Percentiles rank a stretch among this genome's conserved stretches.
These are phyloP conservation scores for Neopestalotiopsis sp. DNA, from an alignment of 2,329 filamentous ascomycete species.

Conservation along the genomic window DNA sequence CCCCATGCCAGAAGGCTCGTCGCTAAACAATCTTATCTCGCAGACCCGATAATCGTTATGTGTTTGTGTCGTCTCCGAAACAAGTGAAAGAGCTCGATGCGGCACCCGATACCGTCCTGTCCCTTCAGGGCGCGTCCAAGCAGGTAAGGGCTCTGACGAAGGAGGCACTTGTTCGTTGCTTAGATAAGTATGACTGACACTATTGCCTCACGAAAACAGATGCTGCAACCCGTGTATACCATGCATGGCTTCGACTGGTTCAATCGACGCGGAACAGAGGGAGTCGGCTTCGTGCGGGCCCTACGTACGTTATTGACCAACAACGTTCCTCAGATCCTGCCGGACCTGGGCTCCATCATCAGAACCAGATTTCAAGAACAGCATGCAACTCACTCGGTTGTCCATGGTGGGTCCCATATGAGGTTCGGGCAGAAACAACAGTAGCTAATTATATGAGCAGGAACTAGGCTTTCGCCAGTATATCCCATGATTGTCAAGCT, in stretches of 20 bases:
- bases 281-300: conserved; percentile 7
- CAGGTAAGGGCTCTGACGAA: background rate
- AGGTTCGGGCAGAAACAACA: too few species aligned
- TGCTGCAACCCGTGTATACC: conserved; percentile 9
- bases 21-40: too few species aligned
- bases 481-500: conserved; percentile 5
- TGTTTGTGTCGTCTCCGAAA: background rate
- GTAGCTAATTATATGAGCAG: too few species aligned
- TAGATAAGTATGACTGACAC: too few species aligned
- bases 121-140: background rate
- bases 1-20: too few species aligned
- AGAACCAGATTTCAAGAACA: background rate
- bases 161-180: too few species aligned
- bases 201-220: background rate
- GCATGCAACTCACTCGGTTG: background rate
- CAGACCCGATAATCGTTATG: background rate
- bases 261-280: conserved; percentile 10
- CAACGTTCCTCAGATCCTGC: conserved; percentile 1
- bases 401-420: background rate
- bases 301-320: conserved; percentile 3
- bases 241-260: conserved; percentile 16
- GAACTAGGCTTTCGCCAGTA: background rate
- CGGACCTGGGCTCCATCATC: background rate
- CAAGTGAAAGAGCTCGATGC: background rate
- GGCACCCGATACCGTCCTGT: background rate